Evolutionary conservation across 2,329 filamentous ascomycete genomes (phyloP), one percentile per base, ranked within the genome.

Genomic region (Aspergillus novofumigatus): DNA sequence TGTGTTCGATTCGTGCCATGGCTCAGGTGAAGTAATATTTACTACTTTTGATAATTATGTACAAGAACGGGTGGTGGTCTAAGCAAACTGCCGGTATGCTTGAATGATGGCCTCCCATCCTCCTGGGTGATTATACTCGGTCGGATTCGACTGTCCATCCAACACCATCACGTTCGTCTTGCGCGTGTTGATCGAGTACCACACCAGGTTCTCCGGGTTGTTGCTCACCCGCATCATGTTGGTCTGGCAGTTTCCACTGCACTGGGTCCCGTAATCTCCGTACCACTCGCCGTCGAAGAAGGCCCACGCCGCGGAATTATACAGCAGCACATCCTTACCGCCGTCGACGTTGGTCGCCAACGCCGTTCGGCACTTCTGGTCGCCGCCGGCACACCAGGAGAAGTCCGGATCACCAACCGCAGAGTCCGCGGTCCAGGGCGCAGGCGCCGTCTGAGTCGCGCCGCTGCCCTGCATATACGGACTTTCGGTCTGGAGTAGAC

Each of bases 381-480:
- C 69, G 0, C 53, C 59, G 1, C 45, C 32, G 3, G 29, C 60
- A 52, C 70, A 73, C 69, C 68, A 71, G 21, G 63, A 65, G 59
- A 65, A 73, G 42, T 71, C 66, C 0, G 70, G 71, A 54, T 73
- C 70, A 3, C 69, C 66, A 44, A 65, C 63, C 8, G 55, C 23
- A 1, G 60, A 48, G 1, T 65, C 47, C 4, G 65, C 59, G 1
- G 59, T 64, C 70, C 70, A 73, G 0, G 70, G 71, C 0, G 64
- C 66, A 0, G 70, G 69, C 9, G 69, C 69, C 1, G 62, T 61
- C 48, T 67, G 55, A 35, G 59, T 60, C 23, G 64, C 66, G n/a
- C 67, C 67, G 1, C 57, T 50, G 0, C 70, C 69, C 57, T 73
- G 70, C 68, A 71, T 72, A 47, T 74, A 74, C 0, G 71, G 69